Evolutionary conservation across 257 asterid genomes (phyloP).

Genomic region (Coffea eugenioides): DNA sequence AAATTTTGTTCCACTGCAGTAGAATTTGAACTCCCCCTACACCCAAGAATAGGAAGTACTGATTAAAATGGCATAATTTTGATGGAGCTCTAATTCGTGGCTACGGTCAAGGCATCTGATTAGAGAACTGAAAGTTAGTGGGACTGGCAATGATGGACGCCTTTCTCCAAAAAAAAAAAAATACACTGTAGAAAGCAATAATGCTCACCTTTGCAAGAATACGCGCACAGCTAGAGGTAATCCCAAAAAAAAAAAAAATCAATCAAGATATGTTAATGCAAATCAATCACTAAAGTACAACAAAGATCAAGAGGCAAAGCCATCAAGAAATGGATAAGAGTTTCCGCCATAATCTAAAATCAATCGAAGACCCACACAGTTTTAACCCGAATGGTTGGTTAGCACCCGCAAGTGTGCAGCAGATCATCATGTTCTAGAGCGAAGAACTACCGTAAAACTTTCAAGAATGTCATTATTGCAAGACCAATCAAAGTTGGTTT

Average conservation of each 20-base stretch:
- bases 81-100: neutral
- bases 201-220: neutral
- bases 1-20: no score
- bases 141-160: neutral
- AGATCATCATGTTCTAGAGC: neutral
- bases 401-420: neutral
- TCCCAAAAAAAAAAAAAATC: neutral
- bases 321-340: neutral
- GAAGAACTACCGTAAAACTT: neutral
- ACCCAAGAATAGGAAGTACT: no score
- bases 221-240: neutral
- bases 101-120: neutral
- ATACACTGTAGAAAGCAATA: neutral
- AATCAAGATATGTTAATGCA: neutral
- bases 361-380: neutral
- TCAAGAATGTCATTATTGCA: neutral
- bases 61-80: neutral
- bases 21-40: no score
- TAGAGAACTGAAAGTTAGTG: neutral
- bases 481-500: neutral
- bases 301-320: neutral
- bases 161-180: neutral
- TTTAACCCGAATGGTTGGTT: neutral
- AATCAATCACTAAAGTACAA: neutral
- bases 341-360: neutral